A percentile compares a stretch with the other conserved stretches of the same genome.
phyloP scores from a whole-genome alignment of 345 rosid genomes.

The Rhodamnia rubescens region DNA sequence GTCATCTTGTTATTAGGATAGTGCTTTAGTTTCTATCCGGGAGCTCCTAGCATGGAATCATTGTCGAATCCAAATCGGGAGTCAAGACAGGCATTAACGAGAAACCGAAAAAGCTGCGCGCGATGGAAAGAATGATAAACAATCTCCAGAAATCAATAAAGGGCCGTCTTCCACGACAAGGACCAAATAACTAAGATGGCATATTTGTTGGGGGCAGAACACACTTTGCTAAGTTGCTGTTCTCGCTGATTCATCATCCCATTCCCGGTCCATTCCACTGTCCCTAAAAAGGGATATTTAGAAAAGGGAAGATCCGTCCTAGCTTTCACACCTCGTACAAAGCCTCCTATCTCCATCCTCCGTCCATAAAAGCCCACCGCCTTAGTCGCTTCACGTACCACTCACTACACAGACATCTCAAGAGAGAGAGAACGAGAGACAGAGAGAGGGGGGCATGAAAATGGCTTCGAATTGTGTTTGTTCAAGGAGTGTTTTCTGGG shows the following conservation, averaged over 20 bases:
- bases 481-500: background rate
- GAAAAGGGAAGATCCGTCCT: background rate
- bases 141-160: background rate
- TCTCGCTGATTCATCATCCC: background rate
- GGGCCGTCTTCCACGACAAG: background rate
- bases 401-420: background rate
- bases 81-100: background rate
- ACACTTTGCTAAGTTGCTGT: background rate
- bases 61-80: background rate
- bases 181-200: background rate
- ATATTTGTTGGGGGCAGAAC: background rate
- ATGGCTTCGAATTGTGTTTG: background rate
- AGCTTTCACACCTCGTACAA: background rate
- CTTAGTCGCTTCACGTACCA: background rate
- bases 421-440: background rate
- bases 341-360: background rate
- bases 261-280: background rate
- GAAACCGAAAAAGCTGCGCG: background rate
- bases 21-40: background rate
- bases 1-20: background rate
- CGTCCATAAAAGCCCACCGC: background rate
- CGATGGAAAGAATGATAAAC: background rate
- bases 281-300: background rate
- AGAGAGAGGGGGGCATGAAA: too few species aligned
- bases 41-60: background rate